Base-by-base conservation (phyloP, 2,329 filamentous ascomycete species). In the Fonsecaea pedrosoi region DNA sequence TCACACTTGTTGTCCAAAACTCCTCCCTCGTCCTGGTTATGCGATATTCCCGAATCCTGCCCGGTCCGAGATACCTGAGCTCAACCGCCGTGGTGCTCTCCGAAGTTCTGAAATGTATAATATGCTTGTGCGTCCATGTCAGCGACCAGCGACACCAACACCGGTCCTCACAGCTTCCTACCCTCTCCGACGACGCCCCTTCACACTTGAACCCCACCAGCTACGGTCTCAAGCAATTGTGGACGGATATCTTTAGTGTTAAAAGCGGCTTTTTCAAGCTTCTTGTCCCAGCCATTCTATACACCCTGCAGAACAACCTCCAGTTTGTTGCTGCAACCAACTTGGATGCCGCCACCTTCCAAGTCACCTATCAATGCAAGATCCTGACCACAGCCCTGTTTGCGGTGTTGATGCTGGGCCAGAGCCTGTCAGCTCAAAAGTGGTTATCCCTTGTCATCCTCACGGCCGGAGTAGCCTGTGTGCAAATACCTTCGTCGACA, bases 21-120 rank as follows among this genome's bases (percentile, higher is more conserved):
- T 73, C 71, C 18, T 68, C 70, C 30, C 62, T 73, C 13, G 67
- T 71, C 32, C 65, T 73, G 10, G 64, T 65, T 21, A 73, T 97
- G 86, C 93, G 97, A 81, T 97, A 98, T 79, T 97, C 93, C 34
- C 88, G 94, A 73, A 89, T 95, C 69, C 97, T 97, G 92, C 90
- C 93, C 76, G 92, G 92, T 72, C 92, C 93, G 75, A 89, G 93
- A 77, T 98, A 97, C 79, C 92, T 94, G 73, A 90, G 94, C 50
- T 97, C 94, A 45, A 98, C 94, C 10, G 94, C 94, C 38, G 92
- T 99, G 60, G 92, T 98, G 76, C 84, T 98, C 70, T 95, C 94
- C 78, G 95, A 99, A 80, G 86, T 97, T 59, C 86, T 97, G 74
- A 98, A 98, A 80, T 86, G 97, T 48, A 86, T 89, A 45, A 88